Base-by-base conservation (phyloP, 345 rosid genomes). In the Citrus australasica region DNA sequence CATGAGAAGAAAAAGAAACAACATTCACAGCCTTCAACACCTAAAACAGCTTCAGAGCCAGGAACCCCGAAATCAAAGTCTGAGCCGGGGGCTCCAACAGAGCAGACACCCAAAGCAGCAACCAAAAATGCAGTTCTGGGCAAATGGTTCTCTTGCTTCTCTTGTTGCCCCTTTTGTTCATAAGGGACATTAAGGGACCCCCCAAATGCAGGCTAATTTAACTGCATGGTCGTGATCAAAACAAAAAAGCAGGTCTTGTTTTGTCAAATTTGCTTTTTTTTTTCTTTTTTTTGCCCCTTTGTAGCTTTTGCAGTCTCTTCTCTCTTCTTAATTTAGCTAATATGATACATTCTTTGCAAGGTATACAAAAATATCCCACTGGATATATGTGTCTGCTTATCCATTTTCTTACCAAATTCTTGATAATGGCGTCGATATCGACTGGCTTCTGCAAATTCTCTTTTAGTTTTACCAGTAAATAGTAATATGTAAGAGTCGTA, bases 61-160 rank as follows among this genome's bases (percentile, higher is more conserved):
- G 74, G 60, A 75, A 24, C 25, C 70, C 37, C 17, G 3, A 25
- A 22, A 66, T 1, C 70, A 9, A 24, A 66, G 27, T 37, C 48
- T 9, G 48, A 66, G 70, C 73, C 75, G 30, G 78, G 58, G 67
- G 33, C 73, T 76, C 74, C 76, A 25, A 79, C 78, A 48, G 16
- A 80, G 19, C 82, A 71, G 32, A 42, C 79, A 24, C 76, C 86
- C 9, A 87, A 86, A 72, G 28, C 79, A 72, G 66, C 71, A 3
- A 19, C 28, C 48, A 60, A 66, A 51, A 61, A 46, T 21, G 72
- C 40, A 53, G 71, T 38, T 30, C 85, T 73, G 38, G 73, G 71
- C 35, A 88, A 38, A 79, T 89, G 97, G 92, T 82, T 85, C n/a
- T 77, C 91, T 75, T 90, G 95, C 84, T 84, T 90, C 38, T 80